Percentiles rank a stretch among this genome's conserved stretches.
These are phyloP conservation scores for Anaeramoeba flamelloides DNA, from an alignment of 78 protist species.

Conservation along the genomic window DNA sequence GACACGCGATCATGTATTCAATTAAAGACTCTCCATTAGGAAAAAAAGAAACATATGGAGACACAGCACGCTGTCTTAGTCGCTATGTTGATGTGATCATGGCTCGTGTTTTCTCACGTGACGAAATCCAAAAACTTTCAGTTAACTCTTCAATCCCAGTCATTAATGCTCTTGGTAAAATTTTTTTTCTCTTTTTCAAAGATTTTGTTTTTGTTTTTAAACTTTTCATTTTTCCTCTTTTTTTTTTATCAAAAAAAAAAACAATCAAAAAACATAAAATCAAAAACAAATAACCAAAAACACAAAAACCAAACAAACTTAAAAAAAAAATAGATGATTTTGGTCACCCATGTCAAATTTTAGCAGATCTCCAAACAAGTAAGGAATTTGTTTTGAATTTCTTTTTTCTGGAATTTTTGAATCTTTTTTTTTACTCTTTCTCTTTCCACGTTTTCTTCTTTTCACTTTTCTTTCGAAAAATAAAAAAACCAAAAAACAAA, in stretches of 20 bases:
- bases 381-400: constrained; percentile 7
- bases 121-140: constrained; percentile 28
- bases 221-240: too few relatives aligned
- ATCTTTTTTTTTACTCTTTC: background rate
- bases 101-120: constrained; percentile 30
- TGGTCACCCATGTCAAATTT: constrained; percentile 49
- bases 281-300: too few relatives aligned
- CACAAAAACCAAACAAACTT: too few relatives aligned
- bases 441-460: too few relatives aligned
- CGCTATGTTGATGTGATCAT: constrained; percentile 27
- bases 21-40: constrained; percentile 47
- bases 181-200: constrained; percentile 25
- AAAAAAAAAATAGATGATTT: too few relatives aligned
- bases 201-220: too few relatives aligned
- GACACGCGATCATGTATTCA: constrained; percentile 50
- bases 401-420: background rate
- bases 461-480: too few relatives aligned
- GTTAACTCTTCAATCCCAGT: constrained; percentile 37
- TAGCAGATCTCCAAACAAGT: constrained; percentile 51
- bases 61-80: constrained; percentile 34
- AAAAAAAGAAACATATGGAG: constrained; percentile 35
- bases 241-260: too few relatives aligned
- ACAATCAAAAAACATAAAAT: too few relatives aligned
- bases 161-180: constrained; percentile 58
- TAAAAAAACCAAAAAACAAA: too few relatives aligned